Evolutionary conservation across 2,329 filamentous ascomycete genomes (phyloP), one percentile per base, ranked within the genome.

Genomic region (Macrophomina pseudophaseolina): DNA sequence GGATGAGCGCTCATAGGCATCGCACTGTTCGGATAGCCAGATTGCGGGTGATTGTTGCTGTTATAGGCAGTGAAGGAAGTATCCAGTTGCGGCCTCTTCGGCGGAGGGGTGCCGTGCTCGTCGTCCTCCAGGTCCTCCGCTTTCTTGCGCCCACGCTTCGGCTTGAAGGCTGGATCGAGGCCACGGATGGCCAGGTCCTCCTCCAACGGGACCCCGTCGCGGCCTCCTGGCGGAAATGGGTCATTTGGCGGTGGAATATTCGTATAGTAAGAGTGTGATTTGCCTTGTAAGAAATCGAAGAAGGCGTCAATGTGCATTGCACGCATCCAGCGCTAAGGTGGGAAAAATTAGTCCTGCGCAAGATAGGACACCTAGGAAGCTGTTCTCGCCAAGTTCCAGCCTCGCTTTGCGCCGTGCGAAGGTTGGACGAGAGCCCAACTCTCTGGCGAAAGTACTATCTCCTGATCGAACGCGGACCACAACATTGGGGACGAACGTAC

Each of bases 261-360:
- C 16, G 86, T 89, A 82, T 90, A 97, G 78, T 97, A 97, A 0
- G 87, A 80, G 77, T 96, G 93, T 32, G 86, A 82, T 70, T 93
- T 93, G 58, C 88, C 88, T 69, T 94, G 84, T 23, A 96, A 87
- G 76, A 93, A 97, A 76, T 97, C 93, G 74, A 97, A 97, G 76
- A 97, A 97, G 11, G 93, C 91, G 82, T 97, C 92, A 63, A 97
- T 88, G 76, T 97, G 94, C 91, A 97, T 94, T 5, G 93, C 94
- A 76, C 93, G 92, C 92, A 97, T 95, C 94, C 94, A 97, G 74
- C 94, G 90, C 91, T 92, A 72, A 46, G 7, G 28, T 2, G 14
- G 12, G 56, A 53, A 42, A 62, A 56, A 5, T 23, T 16, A 46
- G 32, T 30, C 23, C 23, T 23, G 23, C 23, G 23, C 23, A 23